Percentiles rank a stretch among this genome's conserved stretches.
phyloP scores from a whole-genome alignment of 2,329 filamentous ascomycete genomes.

The Neonectria neomacrospora region DNA sequence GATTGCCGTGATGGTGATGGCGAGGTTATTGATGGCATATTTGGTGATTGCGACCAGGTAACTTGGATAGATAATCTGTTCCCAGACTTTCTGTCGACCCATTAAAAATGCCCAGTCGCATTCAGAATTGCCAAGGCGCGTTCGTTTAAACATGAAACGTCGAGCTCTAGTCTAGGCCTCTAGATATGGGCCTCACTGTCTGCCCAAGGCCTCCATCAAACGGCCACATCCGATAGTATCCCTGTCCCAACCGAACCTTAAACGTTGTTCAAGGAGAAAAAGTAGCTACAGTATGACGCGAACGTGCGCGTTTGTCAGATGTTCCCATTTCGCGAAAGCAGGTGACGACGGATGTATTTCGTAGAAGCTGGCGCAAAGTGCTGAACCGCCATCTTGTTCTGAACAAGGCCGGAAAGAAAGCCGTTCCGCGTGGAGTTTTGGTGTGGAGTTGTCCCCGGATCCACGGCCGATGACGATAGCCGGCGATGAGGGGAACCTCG shows the following conservation, averaged over 20 bases:
- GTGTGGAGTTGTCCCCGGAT: conserved; percentile 21
- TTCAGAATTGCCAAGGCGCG: background rate
- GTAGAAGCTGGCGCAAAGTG: background rate
- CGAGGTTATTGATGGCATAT: too few species aligned
- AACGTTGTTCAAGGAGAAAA: background rate
- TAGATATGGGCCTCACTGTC: background rate
- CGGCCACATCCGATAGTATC: background rate
- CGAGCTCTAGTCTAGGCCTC: too few species aligned
- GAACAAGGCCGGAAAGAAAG: conserved; percentile 31
- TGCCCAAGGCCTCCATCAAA: background rate
- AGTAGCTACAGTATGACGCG: background rate
- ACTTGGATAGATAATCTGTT: too few species aligned
- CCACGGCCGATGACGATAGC: conserved; percentile 10
- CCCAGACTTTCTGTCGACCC: too few species aligned
- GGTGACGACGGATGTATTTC: background rate
- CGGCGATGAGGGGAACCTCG: conserved; percentile 1
- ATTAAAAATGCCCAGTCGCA: background rate
- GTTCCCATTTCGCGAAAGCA: background rate
- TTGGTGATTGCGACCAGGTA: too few species aligned
- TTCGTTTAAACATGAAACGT: background rate
- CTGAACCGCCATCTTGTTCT: conserved; percentile 8
- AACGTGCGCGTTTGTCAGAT: background rate
- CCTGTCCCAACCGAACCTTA: background rate
- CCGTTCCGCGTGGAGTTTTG: conserved; percentile 21
- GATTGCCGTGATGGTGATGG: too few species aligned